A percentile compares a stretch with the other conserved stretches of the same genome.
Conservation (phyloP, 768 basidiomycete species). For the Leucocoprinus birnbaumii region DNA sequence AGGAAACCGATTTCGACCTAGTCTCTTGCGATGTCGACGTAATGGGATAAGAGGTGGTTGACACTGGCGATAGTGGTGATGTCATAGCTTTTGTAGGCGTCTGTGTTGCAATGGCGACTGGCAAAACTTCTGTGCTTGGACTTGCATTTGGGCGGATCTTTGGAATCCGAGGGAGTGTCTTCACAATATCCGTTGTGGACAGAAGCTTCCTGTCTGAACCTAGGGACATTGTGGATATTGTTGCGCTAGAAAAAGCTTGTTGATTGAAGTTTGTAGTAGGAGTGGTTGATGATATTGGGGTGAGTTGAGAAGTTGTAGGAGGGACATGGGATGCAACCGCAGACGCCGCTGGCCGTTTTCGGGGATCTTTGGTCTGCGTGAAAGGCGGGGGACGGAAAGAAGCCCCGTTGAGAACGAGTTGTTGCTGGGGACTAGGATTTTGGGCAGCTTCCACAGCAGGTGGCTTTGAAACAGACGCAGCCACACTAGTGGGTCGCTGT, state of each 20-base stretch:
- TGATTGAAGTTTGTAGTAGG: neutral
- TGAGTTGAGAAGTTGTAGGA: neutral
- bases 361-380: neutral
- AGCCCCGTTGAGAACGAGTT: neutral
- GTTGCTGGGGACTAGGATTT: no score
- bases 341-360: neutral
- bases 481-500: neutral
- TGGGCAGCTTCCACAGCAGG: neutral
- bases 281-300: neutral
- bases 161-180: conserved; percentile 1
- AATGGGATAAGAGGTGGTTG: neutral
- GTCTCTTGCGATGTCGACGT: neutral
- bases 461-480: neutral
- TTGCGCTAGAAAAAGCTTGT: neutral
- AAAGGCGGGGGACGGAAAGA: neutral
- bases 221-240: neutral
- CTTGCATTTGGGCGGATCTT: neutral
- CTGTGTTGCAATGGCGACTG: neutral
- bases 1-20: neutral
- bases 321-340: neutral
- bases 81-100: neutral
- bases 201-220: neutral
- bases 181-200: neutral
- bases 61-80: no score
- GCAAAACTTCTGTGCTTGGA: no score